Percentiles rank a stretch among this genome's conserved stretches.
Evolutionary conservation across 352 stramenopile genomes (phyloP).

Genomic region (Pythium phragmiticola): DNA sequence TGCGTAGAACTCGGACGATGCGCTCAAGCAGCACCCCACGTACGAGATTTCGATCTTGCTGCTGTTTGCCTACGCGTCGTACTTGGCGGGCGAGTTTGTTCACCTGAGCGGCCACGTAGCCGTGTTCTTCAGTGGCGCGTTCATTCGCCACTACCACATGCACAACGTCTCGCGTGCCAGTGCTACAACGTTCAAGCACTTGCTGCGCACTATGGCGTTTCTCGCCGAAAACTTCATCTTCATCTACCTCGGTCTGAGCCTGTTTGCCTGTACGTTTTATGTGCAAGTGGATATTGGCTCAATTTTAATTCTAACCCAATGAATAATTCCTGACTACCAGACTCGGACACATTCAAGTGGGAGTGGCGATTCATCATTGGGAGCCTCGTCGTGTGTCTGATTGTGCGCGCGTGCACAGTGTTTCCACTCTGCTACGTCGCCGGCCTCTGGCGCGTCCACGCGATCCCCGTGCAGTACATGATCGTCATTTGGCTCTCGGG

Average conservation of each 20-base stretch:
- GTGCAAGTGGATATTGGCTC: background rate
- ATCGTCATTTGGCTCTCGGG: constrained; percentile 80
- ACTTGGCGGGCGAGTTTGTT: constrained; percentile 63
- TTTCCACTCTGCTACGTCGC: constrained; percentile 34
- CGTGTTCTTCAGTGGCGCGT: constrained; percentile 87
- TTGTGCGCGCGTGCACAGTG: constrained; percentile 31
- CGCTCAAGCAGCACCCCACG: constrained; percentile 47
- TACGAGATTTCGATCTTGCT: constrained; percentile 74
- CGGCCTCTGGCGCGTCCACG: constrained; percentile 27
- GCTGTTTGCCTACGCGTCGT: constrained; percentile 71
- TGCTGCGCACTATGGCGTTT: constrained; percentile 41
- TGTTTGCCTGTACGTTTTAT: constrained; percentile 34
- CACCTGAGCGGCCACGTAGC: constrained; percentile 86
- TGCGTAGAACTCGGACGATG: constrained; percentile 32
- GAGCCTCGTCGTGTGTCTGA: constrained; percentile 31
- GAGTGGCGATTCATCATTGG: constrained; percentile 39
- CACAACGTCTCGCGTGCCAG: constrained; percentile 37
- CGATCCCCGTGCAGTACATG: constrained; percentile 36
- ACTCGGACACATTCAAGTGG: constrained; percentile 37
- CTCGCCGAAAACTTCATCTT: constrained; percentile 49
- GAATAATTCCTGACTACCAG: background rate
- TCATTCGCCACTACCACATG: constrained; percentile 47
- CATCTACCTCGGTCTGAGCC: constrained; percentile 40
- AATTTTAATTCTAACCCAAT: background rate
- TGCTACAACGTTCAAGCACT: constrained; percentile 33